Evolutionary conservation across 2,329 filamentous ascomycete genomes (phyloP), one percentile per base, ranked within the genome.

Genomic region (Neophaeococcomyces aloes): DNA sequence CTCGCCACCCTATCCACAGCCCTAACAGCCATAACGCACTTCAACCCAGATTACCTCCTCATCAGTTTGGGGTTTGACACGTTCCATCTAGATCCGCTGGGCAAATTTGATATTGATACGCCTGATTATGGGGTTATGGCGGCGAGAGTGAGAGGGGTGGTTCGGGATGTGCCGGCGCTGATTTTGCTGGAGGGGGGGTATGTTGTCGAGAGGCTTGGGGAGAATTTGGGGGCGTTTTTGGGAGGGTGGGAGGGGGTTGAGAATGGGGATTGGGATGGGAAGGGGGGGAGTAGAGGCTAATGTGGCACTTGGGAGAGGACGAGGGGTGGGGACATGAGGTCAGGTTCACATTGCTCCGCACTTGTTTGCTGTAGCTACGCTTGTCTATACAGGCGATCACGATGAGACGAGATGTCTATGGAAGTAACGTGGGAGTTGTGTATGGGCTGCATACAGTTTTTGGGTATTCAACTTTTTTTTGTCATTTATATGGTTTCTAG

Each of bases 21-120:
- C 2, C 15, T 53, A 33, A 36, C 41, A 38, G 42, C 38, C 15
- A 36, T 55, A 5, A 29, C 32, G 8, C 37, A 47, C 14, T 50
- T 47, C 42, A 32, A 38, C 14, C 29, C 50, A 14, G 51, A 48
- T 15, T 53, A 53, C 38, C 35, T 55, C 6, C 42, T 55, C 13
- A 34, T 55, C n/a, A 53, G 51, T 38, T 41, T 55, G 13, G 53
- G 53, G 1, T 55, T 55, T 27, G 53, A 55, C 46, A 55, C 53
- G 2, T 55, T 49, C 42, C 51, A 55, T 30, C 40, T 47, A 13
- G 53, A 55, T 42, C 53, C 53, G 7, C 30, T 55, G 11, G 53
- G 53, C 2, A 38, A 48, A 45, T 55, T 55, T 31, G 46, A 52
- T 23, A 53, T 55, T 29, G 42, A 44, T 25, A 55, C 49, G 8